phyloP scores from a whole-genome alignment of 2,329 filamentous ascomycete genomes.

The Fusarium cyanostomum region DNA sequence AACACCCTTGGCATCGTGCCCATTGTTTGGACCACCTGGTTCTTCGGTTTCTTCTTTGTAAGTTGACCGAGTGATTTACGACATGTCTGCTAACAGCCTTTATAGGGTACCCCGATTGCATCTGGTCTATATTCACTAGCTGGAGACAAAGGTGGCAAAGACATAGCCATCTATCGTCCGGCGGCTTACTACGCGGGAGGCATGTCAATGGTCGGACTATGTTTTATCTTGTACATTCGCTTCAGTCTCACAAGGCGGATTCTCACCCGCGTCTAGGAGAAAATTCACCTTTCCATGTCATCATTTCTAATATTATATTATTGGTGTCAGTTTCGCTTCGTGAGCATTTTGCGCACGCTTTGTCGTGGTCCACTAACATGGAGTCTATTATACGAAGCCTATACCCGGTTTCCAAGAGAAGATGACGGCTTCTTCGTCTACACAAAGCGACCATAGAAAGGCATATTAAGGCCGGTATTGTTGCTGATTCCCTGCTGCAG shows the following conservation, averaged over 20 bases:
- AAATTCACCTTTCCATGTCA: too few relatives aligned
- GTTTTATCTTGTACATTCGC: constrained; percentile 23
- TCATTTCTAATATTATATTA: too few relatives aligned
- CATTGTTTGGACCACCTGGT: constrained; percentile 45
- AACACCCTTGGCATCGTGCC: constrained; percentile 40
- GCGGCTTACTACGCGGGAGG: constrained; percentile 34
- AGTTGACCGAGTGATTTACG: background rate
- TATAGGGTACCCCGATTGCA: constrained; percentile 35
- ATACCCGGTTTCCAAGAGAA: too few relatives aligned
- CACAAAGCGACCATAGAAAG: too few relatives aligned
- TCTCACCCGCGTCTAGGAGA: too few relatives aligned
- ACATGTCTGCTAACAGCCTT: accelerated
- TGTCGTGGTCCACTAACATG: too few relatives aligned
- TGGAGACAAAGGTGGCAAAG: background rate
- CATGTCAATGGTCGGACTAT: constrained; percentile 24
- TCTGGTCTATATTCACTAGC: constrained; percentile 36
- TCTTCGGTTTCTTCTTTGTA: constrained; percentile 45
- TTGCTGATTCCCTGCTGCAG: constrained; percentile 8
- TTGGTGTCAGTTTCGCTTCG: too few relatives aligned
- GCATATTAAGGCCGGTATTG: too few relatives aligned
- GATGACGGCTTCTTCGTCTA: too few relatives aligned
- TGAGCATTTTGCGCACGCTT: too few relatives aligned
- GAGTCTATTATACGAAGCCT: too few relatives aligned
- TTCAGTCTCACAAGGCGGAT: constrained; percentile 13
- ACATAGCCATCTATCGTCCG: constrained; percentile 19